Evolutionary conservation across 2,329 filamentous ascomycete genomes (phyloP).

Genomic region (Fusarium sp.): DNA sequence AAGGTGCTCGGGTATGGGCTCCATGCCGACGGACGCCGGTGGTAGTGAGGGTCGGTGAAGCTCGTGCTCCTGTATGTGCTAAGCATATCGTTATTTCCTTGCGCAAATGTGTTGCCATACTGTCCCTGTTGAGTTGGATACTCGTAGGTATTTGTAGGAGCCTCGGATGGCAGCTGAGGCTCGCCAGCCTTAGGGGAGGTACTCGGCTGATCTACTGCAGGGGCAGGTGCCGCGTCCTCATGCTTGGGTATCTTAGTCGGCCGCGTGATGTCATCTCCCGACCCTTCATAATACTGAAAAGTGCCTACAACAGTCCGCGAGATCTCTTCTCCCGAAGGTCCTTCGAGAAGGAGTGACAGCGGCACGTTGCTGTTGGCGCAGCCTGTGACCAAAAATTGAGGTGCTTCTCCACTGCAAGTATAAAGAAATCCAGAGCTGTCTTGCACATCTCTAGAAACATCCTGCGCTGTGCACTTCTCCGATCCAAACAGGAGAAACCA

Average conservation of each 20-base stretch:
- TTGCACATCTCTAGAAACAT: slow-evolving; percentile 71
- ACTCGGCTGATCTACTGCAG: slow-evolving; percentile 54
- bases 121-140: slow-evolving; percentile 57
- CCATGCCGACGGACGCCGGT: slow-evolving; percentile 55
- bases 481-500: slow-evolving; percentile 83
- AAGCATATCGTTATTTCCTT: slow-evolving; percentile 65
- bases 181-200: slow-evolving; percentile 58
- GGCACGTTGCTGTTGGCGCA: slow-evolving; percentile 65
- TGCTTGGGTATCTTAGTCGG: slow-evolving; percentile 52
- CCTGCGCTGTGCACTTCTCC: slow-evolving; percentile 72
- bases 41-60: slow-evolving; percentile 64
- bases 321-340: slow-evolving; percentile 64
- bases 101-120: slow-evolving; percentile 55
- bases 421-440: slow-evolving; percentile 75
- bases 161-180: slow-evolving; percentile 53
- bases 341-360: slow-evolving; percentile 66
- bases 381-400: slow-evolving; percentile 67
- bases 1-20: slow-evolving; percentile 57
- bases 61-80: slow-evolving; percentile 65
- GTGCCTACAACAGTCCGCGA: slow-evolving; percentile 60
- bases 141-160: slow-evolving; percentile 60
- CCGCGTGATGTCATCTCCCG: slow-evolving; percentile 58
- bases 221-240: slow-evolving; percentile 53
- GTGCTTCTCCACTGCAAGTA: slow-evolving; percentile 78
- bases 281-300: slow-evolving; percentile 66